A percentile compares a stretch with the other conserved stretches of the same genome.
Evolutionary conservation across 2,329 filamentous ascomycete genomes (phyloP).

Genomic region (Chalaropsis ovoidea): DNA sequence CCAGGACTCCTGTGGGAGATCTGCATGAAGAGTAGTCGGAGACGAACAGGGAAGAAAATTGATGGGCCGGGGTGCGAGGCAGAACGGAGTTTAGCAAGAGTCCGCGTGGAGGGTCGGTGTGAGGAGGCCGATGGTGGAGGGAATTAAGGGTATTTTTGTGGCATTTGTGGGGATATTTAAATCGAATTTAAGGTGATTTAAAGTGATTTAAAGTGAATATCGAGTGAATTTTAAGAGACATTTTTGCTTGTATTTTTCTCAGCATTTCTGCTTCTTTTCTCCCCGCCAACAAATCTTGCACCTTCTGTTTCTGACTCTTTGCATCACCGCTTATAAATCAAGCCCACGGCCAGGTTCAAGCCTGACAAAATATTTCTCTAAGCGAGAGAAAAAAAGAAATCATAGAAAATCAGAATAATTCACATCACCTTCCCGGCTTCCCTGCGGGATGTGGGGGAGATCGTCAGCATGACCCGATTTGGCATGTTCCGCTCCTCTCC

Average conservation of each 20-base stretch:
- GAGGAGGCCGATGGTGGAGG: no score
- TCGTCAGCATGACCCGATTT: neutral
- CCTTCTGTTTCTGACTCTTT: neutral
- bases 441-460: neutral
- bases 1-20: neutral
- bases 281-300: neutral
- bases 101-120: neutral
- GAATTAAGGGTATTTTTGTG: no score
- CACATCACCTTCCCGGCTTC: no score
- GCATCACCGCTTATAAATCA: neutral
- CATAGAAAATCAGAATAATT: neutral
- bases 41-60: neutral
- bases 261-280: neutral
- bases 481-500: constrained; percentile 12
- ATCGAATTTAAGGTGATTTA: no score
- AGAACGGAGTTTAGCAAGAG: neutral
- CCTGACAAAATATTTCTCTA: neutral
- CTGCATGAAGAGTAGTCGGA: neutral
- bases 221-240: no score
- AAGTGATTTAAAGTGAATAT: no score
- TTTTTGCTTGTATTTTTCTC: no score
- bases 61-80: neutral
- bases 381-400: neutral
- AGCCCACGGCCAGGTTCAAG: neutral
- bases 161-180: no score